A percentile compares a stretch with the other conserved stretches of the same genome.
Conservation (phyloP, 1,139 yeast genomes). For the Nakaseomyces delphensis region DNA sequence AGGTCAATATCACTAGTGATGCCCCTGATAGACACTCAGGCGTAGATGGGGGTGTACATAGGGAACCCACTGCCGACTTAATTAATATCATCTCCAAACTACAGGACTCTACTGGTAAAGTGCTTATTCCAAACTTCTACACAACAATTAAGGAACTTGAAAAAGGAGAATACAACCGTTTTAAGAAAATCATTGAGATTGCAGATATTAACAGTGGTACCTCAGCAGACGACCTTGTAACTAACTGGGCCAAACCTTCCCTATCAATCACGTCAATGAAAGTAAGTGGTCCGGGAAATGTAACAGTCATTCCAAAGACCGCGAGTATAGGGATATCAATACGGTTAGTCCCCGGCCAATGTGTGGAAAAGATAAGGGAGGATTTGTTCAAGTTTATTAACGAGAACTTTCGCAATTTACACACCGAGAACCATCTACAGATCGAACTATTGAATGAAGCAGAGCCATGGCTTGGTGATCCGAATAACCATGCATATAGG, state of each 20-base stretch:
- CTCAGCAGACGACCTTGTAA: constrained; percentile 47
- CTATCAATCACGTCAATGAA: constrained; percentile 78
- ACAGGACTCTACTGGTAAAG: constrained; percentile 49
- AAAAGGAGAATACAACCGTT: constrained; percentile 47
- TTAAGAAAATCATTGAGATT: constrained; percentile 49
- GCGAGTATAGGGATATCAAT: constrained; percentile 73
- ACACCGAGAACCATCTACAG: constrained; percentile 51
- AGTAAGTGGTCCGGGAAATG: constrained; percentile 85
- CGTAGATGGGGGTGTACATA: constrained; percentile 85
- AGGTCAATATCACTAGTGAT: constrained; percentile 60
- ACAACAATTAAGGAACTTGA: constrained; percentile 52
- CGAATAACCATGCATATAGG: constrained; percentile 61
- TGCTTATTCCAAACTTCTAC: constrained; percentile 62
- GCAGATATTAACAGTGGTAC: constrained; percentile 32
- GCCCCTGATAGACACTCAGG: constrained; percentile 92
- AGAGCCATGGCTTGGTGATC: constrained; percentile 95
- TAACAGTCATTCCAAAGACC: constrained; percentile 78
- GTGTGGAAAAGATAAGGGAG: constrained; percentile 47
- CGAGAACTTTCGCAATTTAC: constrained; percentile 38
- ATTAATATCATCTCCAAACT: constrained; percentile 60
- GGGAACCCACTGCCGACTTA: constrained; percentile 85
- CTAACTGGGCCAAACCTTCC: constrained; percentile 91
- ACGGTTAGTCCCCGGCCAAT: constrained; percentile 85
- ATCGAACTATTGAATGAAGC: constrained; percentile 70
- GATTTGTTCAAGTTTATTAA: constrained; percentile 42